Conservation (phyloP, 371 early-diverging fungal species). For the Rhizopus delemar region DNA sequence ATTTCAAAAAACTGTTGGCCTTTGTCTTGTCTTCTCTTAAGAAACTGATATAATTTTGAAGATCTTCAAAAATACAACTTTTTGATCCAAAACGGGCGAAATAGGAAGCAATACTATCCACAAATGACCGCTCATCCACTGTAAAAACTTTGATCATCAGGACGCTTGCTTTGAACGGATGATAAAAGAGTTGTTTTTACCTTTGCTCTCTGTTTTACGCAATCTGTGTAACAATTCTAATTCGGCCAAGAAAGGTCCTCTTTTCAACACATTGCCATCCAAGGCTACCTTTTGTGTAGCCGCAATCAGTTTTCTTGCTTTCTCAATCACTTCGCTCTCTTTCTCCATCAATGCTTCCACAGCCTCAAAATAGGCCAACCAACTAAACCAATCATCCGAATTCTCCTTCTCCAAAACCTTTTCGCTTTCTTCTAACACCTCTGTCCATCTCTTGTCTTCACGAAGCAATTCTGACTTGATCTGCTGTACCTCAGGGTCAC, state of each 20-base stretch:
- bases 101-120: slow-evolving; percentile 59
- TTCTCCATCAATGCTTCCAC: slow-evolving; percentile 36
- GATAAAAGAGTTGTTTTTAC: slow-evolving; percentile 6
- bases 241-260: slow-evolving; percentile 77
- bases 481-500: slow-evolving; percentile 69
- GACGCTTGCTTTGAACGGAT: neutral
- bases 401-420: slow-evolving; percentile 48
- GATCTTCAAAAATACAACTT: slow-evolving; percentile 78
- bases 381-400: slow-evolving; percentile 74
- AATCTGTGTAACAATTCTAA: slow-evolving; percentile 60
- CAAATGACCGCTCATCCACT: slow-evolving; percentile 33
- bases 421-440: slow-evolving; percentile 38
- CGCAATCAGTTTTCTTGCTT: slow-evolving; percentile 46
- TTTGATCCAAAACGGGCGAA: slow-evolving; percentile 69
- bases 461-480: slow-evolving; percentile 58
- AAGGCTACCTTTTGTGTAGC: slow-evolving; percentile 36
- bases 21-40: slow-evolving; percentile 29
- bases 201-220: slow-evolving; percentile 31
- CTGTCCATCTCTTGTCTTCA: slow-evolving; percentile 49
- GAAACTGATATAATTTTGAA: slow-evolving; percentile 59
- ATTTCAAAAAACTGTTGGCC: slow-evolving; percentile 37
- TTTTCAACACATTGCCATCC: slow-evolving; percentile 50
- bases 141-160: neutral
- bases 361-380: slow-evolving; percentile 65
- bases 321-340: slow-evolving; percentile 20